Conservation (phyloP, 2,329 filamentous ascomycete species). For the Sporothrix brunneoviolacea region DNA sequence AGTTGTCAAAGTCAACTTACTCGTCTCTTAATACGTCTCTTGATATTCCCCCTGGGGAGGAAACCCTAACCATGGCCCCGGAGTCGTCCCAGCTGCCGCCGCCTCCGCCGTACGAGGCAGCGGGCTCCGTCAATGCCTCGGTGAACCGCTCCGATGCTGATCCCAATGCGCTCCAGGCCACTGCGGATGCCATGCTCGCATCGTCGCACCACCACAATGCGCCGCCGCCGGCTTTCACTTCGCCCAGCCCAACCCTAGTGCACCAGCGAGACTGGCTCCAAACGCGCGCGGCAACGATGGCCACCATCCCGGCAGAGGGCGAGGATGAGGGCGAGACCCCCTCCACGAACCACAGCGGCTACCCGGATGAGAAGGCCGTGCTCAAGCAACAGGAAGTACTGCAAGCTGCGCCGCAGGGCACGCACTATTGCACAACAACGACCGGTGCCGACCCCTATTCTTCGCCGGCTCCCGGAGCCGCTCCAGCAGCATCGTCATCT, state of each 20-base stretch:
- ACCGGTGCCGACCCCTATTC: not conserved
- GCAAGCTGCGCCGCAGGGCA: not conserved
- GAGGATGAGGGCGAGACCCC: too few species aligned
- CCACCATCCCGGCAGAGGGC: too few species aligned
- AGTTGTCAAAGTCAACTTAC: too few species aligned
- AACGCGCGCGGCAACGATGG: not conserved
- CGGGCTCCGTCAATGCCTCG: not conserved
- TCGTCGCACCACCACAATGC: not conserved
- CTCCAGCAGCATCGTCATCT: too few species aligned
- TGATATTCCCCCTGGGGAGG: too few species aligned
- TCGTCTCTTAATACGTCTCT: too few species aligned
- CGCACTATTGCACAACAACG: not conserved
- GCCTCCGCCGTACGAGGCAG: not conserved
- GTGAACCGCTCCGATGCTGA: too few species aligned
- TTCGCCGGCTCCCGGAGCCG: too few species aligned
- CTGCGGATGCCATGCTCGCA: too few species aligned
- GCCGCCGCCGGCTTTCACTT: not conserved
- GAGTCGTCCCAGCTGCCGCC: not conserved
- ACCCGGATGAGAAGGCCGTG: not conserved
- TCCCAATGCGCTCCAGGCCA: too few species aligned
- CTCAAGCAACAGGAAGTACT: constrained; percentile 4
- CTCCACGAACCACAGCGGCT: too few species aligned
- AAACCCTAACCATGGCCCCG: too few species aligned
- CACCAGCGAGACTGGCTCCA: not conserved
- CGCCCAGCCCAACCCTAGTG: not conserved